Conservation (phyloP, 768 basidiomycete species). For the Tricholoma furcatifolium region DNA sequence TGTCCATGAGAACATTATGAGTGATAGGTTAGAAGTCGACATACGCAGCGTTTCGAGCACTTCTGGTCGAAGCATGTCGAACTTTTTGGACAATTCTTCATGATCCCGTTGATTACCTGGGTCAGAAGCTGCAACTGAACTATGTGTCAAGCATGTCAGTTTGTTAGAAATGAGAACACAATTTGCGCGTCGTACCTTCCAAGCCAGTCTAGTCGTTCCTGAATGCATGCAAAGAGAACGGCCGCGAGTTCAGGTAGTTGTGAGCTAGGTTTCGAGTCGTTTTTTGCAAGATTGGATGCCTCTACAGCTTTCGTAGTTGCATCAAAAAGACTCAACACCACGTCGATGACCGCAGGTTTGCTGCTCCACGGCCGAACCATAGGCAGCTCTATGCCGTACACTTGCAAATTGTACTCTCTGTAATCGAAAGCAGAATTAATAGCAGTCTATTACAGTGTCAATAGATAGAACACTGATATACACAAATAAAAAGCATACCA, state of each 20-base stretch:
- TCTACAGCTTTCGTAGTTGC: constrained; percentile 52
- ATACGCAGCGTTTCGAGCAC: constrained; percentile 79
- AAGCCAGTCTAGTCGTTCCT: constrained; percentile 71
- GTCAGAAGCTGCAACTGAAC: constrained; percentile 44
- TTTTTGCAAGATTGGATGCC: constrained; percentile 23
- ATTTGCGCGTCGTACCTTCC: constrained; percentile 39
- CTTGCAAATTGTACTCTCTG: constrained; percentile 63
- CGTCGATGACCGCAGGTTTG: constrained; percentile 61
- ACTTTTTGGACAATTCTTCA: constrained; percentile 62
- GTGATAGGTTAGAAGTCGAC: constrained; percentile 23
- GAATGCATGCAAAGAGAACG: constrained; percentile 61
- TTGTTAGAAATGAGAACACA: neutral
- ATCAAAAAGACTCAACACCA: constrained; percentile 71
- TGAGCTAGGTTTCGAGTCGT: constrained; percentile 36
- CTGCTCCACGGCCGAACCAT: constrained; percentile 87
- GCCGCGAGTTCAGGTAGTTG: constrained; percentile 69
- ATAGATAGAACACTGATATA: neutral
- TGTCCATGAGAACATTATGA: constrained; percentile 1
- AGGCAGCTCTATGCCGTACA: constrained; percentile 76
- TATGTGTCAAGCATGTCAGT: constrained; percentile 25
- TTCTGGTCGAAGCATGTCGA: constrained; percentile 70
- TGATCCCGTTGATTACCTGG: constrained; percentile 53
- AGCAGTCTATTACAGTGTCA: constrained; percentile 49
- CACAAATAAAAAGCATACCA: constrained; percentile 46
- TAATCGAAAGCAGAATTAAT: constrained; percentile 73